Base-by-base conservation (phyloP, 345 rosid species). In the Dovyalis caffra region DNA sequence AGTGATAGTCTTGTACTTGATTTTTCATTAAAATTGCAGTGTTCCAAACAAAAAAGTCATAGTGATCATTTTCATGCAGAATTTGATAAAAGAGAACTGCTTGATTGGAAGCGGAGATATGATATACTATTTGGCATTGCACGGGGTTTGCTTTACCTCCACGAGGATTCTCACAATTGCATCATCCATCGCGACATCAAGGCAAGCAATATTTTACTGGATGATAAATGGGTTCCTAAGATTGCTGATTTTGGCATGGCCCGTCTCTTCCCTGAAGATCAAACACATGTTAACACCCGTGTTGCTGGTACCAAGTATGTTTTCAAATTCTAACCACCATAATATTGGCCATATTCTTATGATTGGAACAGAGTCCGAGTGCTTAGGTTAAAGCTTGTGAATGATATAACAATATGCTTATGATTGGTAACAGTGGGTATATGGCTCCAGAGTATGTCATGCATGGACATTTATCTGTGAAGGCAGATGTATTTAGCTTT, bases 181-280 rank as follows among this genome's bases (percentile, higher is more conserved):
- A 93, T 96, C 66, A 92, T 96, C 88, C 99, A 96, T 65, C 90
- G 98, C 0, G 99, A 96, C 56, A 96, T 96, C 51, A 96, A 96
- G 79, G 98, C 98, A 25, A 92, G 99, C 69, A 96, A 96, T 74
- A 85, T 96, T 73, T 85, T 96, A 70, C 92, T 96, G 0, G 99
- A 96, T 31, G 97, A 90, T 25, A 96, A 93, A 76, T 96, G 98
- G 99, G 77, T 85, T 66, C 98, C 99, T 6, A 96, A 96, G 89
- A 96, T 96, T 34, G 97, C 97, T 8, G 99, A 96, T 86, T 96
- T 96, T 37, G 99, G 99, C 72, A 88, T 96, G 99, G 99, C 98
- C 26, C 97, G 99, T n/a, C 97, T 96, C 67, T 96, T 88, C 80
- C 94, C 95, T 0, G 99, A 96, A 85, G 97, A 94, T 33, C 74